A percentile compares a stretch with the other conserved stretches of the same genome.
Evolutionary conservation across 2,329 filamentous ascomycete species (phyloP).

Genomic region (Hypoxylon sp.): DNA sequence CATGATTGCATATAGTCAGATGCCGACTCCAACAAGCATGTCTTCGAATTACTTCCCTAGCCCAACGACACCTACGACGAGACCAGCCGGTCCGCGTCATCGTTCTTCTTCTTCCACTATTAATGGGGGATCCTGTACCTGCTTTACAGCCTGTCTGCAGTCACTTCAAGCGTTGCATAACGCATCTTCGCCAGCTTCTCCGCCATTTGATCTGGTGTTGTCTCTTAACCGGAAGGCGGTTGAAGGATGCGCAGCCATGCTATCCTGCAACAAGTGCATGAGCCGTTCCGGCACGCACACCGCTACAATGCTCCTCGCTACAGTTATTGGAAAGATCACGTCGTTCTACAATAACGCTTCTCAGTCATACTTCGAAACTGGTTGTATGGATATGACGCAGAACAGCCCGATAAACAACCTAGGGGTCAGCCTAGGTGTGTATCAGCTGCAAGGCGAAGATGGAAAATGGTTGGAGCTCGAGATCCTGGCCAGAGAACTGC

Average conservation of each 20-base stretch:
- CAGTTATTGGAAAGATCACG: constrained; percentile 58
- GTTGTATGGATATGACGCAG: constrained; percentile 30
- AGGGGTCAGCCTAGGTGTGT: constrained; percentile 55
- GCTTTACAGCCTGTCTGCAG: constrained; percentile 57
- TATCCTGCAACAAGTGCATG: constrained; percentile 57
- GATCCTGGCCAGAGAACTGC: constrained; percentile 57
- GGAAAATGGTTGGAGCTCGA: constrained; percentile 58
- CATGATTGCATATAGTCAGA: constrained; percentile 47
- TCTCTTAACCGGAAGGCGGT: constrained; percentile 58
- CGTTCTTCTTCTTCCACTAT: constrained; percentile 43
- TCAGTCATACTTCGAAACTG: constrained; percentile 50
- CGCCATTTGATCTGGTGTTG: constrained; percentile 56
- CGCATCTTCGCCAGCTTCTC: constrained; percentile 49
- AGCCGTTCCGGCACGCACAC: constrained; percentile 54
- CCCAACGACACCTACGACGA: constrained; percentile 50
- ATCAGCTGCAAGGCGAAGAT: constrained; percentile 57
- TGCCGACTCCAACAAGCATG: constrained; percentile 50
- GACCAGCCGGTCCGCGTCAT: constrained; percentile 43
- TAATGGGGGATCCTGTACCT: constrained; percentile 51
- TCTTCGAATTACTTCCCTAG: constrained; percentile 52
- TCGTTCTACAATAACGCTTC: constrained; percentile 56
- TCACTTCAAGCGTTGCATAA: constrained; percentile 58
- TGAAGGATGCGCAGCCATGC: constrained; percentile 57
- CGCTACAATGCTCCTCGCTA: constrained; percentile 59
- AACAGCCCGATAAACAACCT: constrained; percentile 39